phyloP scores from a whole-genome alignment of 805 yeast species.

The Kurtzmaniella fragi region DNA sequence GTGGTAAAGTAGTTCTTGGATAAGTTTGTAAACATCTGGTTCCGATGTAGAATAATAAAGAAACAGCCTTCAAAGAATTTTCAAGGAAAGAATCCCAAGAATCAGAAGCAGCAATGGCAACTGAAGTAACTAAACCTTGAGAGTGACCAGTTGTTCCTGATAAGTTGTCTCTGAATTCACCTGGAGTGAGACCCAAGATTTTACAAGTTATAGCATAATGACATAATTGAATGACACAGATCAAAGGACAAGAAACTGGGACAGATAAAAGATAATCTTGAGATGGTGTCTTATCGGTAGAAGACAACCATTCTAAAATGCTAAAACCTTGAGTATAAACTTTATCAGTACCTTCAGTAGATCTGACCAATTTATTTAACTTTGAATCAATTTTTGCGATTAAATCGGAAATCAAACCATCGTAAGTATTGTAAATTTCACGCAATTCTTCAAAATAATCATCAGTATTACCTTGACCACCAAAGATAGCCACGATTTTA shows the following conservation, averaged over 20 bases:
- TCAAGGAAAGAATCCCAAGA: conserved; percentile 80
- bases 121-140: conserved; percentile 89
- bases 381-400: conserved; percentile 64
- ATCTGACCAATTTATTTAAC: conserved; percentile 62
- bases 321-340: conserved; percentile 93
- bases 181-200: conserved; percentile 83
- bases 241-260: conserved; percentile 95
- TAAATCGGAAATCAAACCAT: conserved; percentile 68
- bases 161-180: conserved; percentile 67
- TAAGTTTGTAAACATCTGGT: conserved; percentile 84
- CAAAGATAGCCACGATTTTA: conserved; percentile 78
- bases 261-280: conserved; percentile 82
- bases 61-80: conserved; percentile 71
- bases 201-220: conserved; percentile 88
- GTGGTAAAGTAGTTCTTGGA: conserved; percentile 93
- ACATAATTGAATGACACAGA: conserved; percentile 91
- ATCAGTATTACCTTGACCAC: conserved; percentile 99
- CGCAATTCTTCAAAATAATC: conserved; percentile 96
- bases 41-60: conserved; percentile 88
- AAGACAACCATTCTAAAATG: conserved; percentile 78
- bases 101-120: conserved; percentile 76
- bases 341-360: conserved; percentile 75
- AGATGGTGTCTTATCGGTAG: conserved; percentile 84
- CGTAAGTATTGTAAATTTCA: conserved; percentile 73
- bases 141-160: conserved; percentile 85